A percentile compares a stretch with the other conserved stretches of the same genome.
Conservation (phyloP, 306 rosid genomes). For the Quercus parvula region DNA sequence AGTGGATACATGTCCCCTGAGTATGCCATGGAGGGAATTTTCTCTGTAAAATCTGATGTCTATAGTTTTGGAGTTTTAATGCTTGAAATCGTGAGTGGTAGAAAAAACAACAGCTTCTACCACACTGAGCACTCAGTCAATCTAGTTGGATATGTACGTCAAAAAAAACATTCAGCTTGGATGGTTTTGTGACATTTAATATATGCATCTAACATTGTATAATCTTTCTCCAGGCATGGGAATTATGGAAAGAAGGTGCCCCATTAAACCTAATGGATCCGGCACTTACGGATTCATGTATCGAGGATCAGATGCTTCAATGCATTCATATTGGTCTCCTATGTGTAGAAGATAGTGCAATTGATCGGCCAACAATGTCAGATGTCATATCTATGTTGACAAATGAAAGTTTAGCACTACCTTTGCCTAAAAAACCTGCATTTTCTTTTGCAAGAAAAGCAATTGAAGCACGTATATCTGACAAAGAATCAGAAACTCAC, state of each 20-base stretch:
- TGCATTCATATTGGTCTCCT: slow-evolving; percentile 15
- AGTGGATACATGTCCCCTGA: neutral
- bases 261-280: neutral
- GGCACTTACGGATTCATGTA: neutral
- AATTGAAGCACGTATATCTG: too few relatives aligned
- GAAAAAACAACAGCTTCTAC: slow-evolving; percentile 20
- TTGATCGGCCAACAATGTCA: slow-evolving; percentile 12
- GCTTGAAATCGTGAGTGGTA: slow-evolving; percentile 24
- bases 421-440: slow-evolving; percentile 8
- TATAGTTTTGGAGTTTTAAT: slow-evolving; percentile 23
- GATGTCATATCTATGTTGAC: slow-evolving; percentile 10
- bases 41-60: slow-evolving; percentile 18
- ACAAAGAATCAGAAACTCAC: too few relatives aligned
- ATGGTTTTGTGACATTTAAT: too few relatives aligned
- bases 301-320: neutral
- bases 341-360: slow-evolving; percentile 9
- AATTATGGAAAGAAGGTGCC: slow-evolving; percentile 8
- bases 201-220: neutral
- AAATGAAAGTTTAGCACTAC: neutral
- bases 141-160: too few relatives aligned
- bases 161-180: too few relatives aligned
- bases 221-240: slow-evolving; percentile 18
- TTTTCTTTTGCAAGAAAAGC: neutral
- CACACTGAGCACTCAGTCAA: too few relatives aligned
- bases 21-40: slow-evolving; percentile 26